Conservation (phyloP, 495 filamentous ascomycete species). For the Aspergillus leporis region DNA sequence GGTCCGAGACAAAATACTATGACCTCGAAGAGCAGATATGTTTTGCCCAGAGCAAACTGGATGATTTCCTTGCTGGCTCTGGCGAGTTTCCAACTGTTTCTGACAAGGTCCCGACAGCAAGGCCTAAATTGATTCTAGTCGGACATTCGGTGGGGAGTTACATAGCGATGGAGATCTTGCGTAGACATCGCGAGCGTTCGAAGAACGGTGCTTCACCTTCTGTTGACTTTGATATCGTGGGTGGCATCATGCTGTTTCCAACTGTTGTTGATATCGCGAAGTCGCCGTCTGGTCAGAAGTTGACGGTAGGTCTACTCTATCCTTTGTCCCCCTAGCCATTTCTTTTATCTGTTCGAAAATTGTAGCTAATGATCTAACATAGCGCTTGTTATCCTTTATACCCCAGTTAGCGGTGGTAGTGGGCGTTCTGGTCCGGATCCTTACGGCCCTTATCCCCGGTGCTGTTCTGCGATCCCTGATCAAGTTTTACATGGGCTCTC, state of each 20-base stretch:
- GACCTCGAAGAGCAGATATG: constrained; percentile 65
- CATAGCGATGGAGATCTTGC: constrained; percentile 71
- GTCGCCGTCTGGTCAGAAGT: constrained; percentile 61
- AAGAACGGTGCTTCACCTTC: neutral
- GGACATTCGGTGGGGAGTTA: constrained; percentile 84
- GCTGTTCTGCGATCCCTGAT: constrained; percentile 45
- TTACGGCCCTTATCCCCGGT: constrained; percentile 45
- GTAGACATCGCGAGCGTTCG: constrained; percentile 43
- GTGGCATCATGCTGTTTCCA: constrained; percentile 72
- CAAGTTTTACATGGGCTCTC: constrained; percentile 45
- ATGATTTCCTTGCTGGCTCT: constrained; percentile 18
- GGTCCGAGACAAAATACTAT: constrained; percentile 17
- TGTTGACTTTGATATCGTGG: constrained; percentile 49
- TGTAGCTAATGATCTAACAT: neutral
- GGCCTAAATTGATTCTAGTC: constrained; percentile 65
- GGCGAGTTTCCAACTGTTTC: neutral
- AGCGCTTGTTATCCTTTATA: constrained; percentile 48
- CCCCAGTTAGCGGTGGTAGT: constrained; percentile 56
- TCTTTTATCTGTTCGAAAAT: neutral
- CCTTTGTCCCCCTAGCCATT: neutral
- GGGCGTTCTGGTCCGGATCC: constrained; percentile 51
- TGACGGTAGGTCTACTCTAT: constrained; percentile 43
- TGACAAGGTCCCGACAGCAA: constrained; percentile 1
- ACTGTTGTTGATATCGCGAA: constrained; percentile 73
- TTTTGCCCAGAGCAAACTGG: constrained; percentile 35